Evolutionary conservation across 805 yeast species (phyloP), one percentile per base, ranked within the genome.

Genomic region (Starmera amethionina): DNA sequence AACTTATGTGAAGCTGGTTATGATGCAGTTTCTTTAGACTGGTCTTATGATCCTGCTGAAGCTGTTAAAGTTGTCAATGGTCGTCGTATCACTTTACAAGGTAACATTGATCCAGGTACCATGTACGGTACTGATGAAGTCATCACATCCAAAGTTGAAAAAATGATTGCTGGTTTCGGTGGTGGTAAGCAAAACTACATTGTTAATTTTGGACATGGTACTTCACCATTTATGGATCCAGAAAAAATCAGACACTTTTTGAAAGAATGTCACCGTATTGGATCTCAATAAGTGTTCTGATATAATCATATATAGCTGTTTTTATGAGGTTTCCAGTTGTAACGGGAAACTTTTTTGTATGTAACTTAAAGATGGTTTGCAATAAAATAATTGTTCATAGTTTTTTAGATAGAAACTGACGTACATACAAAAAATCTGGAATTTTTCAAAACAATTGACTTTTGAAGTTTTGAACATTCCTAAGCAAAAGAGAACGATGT

Each of bases 201-300:
- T 49, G 81, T 90, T 51, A 93, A 93, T 67, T 84, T 93, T 56
- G 98, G 98, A 36, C 98, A 93, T 54, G 98, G 98, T 14, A 93
- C 98, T 18, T 97, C 88, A 59, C 98, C 98, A 18, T 87, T 85
- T 64, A 88, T 93, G 95, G 82, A 86, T 47, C 96, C 97, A 10
- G 95, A 84, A 48, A 82, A 82, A 60, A 75, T 93, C 46, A 79
- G 76, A 44, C 85, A 77, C 63, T 93, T 93, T 65, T 68, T 93
- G 56, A 67, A 86, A 61, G 96, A 87, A 60, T 82, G 93, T 51
- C 95, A 87, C 59, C 74, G 89, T 53, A 60, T 83, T 40, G 95
- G 95, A 9, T 64, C 74, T 8, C 59, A 62, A 45, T 67, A 55
- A 39, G 5, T 3, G 3, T 22, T 3, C 5, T 22, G 27, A 22